phyloP scores from a whole-genome alignment of 148 eudicot species.

The Camellia japonica region DNA sequence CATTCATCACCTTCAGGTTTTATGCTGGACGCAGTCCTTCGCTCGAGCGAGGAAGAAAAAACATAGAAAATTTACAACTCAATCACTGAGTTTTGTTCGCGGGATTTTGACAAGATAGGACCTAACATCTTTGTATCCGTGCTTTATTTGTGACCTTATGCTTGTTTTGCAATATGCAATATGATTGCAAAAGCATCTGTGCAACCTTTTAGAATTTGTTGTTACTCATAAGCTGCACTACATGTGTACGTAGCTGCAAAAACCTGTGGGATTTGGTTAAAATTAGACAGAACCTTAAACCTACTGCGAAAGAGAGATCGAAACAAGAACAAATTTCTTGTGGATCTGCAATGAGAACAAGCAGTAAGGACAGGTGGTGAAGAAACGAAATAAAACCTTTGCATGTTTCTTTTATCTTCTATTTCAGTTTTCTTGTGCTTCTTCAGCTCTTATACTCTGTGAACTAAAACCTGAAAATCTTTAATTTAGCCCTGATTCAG shows the following conservation, averaged over 20 bases:
- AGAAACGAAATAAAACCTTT: not conserved
- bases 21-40: no score
- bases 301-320: not conserved
- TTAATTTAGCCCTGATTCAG: no score
- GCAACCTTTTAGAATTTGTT: not conserved
- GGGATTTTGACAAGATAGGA: no score
- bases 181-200: not conserved
- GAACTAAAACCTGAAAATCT: no score
- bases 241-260: not conserved
- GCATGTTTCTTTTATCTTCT: not conserved
- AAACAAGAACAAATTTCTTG: not conserved
- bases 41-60: no score
- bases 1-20: no score
- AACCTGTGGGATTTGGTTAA: not conserved
- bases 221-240: not conserved
- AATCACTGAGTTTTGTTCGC: no score
- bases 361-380: slow-evolving; percentile 5
- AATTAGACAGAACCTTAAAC: not conserved
- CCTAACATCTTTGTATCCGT: not conserved
- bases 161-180: not conserved
- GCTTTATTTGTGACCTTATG: not conserved
- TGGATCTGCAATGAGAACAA: not conserved
- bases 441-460: no score
- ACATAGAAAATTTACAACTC: no score
- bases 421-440: not conserved